Evolutionary conservation across 805 yeast genomes (phyloP).

Genomic region (Yamadazyma insecticola): DNA sequence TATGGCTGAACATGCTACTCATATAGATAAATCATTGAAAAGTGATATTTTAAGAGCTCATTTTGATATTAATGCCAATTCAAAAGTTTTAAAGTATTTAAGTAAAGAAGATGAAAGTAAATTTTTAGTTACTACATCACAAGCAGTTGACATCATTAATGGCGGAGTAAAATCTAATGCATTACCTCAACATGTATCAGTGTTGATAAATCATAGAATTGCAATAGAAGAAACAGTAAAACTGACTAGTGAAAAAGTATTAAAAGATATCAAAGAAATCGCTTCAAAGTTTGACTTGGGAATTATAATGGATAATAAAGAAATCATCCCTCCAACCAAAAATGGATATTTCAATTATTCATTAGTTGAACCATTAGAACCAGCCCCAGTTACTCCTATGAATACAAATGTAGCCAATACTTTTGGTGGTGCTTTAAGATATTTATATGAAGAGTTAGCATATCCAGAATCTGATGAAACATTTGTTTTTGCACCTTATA

Average conservation of each 20-base stretch:
- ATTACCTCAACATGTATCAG: constrained; percentile 43
- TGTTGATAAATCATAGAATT: constrained; percentile 40
- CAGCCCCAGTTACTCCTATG: constrained; percentile 34
- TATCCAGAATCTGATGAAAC: constrained; percentile 18
- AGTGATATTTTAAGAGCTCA: constrained; percentile 33
- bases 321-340: constrained; percentile 16
- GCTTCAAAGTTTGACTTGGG: constrained; percentile 37
- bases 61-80: constrained; percentile 29
- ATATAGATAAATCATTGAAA: constrained; percentile 26
- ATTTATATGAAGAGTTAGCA: constrained; percentile 32
- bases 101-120: constrained; percentile 20
- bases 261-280: constrained; percentile 21
- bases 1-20: constrained; percentile 38
- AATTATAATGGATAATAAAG: constrained; percentile 19
- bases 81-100: constrained; percentile 29
- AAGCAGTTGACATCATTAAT: constrained; percentile 40
- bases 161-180: constrained; percentile 51
- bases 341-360: constrained; percentile 29
- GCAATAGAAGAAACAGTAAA: constrained; percentile 39
- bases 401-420: constrained; percentile 25
- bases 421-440: constrained; percentile 32
- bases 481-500: constrained; percentile 29
- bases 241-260: constrained; percentile 25
- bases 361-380: constrained; percentile 23
- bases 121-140: constrained; percentile 42